Base-by-base conservation (phyloP, 1,284 basidiomycete genomes). In the Wallemia hederae region DNA sequence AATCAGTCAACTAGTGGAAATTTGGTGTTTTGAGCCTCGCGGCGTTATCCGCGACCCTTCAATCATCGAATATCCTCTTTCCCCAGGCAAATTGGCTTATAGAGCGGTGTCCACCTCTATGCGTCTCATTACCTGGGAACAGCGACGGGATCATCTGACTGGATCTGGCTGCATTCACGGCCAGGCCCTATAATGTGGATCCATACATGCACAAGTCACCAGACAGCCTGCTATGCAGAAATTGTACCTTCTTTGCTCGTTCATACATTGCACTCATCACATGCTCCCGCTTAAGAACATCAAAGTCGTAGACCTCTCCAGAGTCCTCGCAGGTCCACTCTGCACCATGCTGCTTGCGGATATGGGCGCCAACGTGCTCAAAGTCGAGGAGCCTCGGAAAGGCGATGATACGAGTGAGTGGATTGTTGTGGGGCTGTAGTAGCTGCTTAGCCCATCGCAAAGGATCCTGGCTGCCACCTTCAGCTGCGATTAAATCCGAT, bases 321-420 rank as follows among this genome's bases (percentile, higher is more conserved):
- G 89, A 34, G 83, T 94, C 0, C 74, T 94, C 57, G 90, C 89
- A 24, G 90, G 88, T 0, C 89, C 89, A 15, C 85, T 83, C 3
- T 79, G 81, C 27, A 88, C 90, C 1, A 89, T 92, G 87, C 76
- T 90, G 62, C 75, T 91, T 22, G 87, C 80, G 28, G 86, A 90
- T 72, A 73, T 87, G 24, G 86, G 73, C 59, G 89, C 90, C 61
- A 87, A 94, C 69, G 87, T 96, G 33, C 81, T 94, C 71, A 97
- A 77, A 65, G 69, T 75, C 11, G 69, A 70, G 66, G 63, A 66
- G 61, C 64, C 63, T 9, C 62, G 61, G n/a, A 11, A 19, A n/a
- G 90, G 91, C 29, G 91, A 97, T 68, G 91, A 96, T 71, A 96
- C 91, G 24, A 79, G 90, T 82, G 71, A 67, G 72, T n/a, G n/a